Base-by-base conservation (phyloP, 2,329 filamentous ascomycete species). In the Venturia aucupariae region DNA sequence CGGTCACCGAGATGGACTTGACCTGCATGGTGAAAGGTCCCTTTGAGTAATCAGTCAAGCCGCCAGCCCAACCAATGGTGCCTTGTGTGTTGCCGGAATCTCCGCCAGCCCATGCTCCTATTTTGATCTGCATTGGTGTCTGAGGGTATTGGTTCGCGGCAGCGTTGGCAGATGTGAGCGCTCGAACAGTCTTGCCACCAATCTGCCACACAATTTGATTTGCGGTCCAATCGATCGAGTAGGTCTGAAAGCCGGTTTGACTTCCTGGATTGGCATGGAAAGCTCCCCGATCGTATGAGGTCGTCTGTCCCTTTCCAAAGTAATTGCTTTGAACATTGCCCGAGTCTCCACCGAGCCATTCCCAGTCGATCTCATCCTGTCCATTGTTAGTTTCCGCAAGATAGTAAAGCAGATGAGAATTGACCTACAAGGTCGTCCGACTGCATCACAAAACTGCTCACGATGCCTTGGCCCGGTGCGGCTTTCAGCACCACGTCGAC, bases 311-410 rank as follows among this genome's bases (percentile, higher is more conserved):
- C 77, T 97, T 96, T 75, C 92, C 91, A 70, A 99, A 99, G 78
- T 96, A 99, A 78, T 99, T 99, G 70, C 87, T 89, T 77, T 99
- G 94, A n/a, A 96, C 90, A 75, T 96, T 82, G 65, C 80, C 79
- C 68, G 83, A 77, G 72, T 90, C 84, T 64, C 87, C 86, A 65
- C 94, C 94, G 30, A 99, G 84, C 90, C 92, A 97, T 76, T 99
- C 94, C 80, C 93, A 90, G 75, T 99, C 94, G 72, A 99, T 96
- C 79, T 99, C 94, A 76, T 99, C 94, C 51, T 57, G 30, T 22
- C 19, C 19, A 35, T n/a, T 35, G 17, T 57, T 35, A 57, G 51
- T 35, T 15, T 35, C 17, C n/a, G 15, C 17, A n/a, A 7, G 30
- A 17, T 19, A 30, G 15, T 7, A 11, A 15, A 35, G 11, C 22